These are phyloP conservation scores for Candida glaebosa DNA, from an alignment of 805 yeast species.

Conservation along the genomic window DNA sequence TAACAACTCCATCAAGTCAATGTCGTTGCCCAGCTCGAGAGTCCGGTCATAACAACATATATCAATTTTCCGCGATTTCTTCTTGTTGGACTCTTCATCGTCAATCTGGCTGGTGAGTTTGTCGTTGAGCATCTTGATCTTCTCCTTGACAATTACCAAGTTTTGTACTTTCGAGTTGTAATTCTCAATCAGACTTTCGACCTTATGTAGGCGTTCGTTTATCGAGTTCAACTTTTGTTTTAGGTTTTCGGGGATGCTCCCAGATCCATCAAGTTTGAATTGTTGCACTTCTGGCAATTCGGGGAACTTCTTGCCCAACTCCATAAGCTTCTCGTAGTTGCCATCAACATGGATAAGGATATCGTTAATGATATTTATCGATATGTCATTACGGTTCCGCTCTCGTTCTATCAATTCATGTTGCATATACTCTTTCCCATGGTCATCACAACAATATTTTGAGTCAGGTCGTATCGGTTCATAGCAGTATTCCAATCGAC, in stretches of 20 bases:
- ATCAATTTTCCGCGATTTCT: conserved; percentile 38
- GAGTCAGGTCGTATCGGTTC: conserved; percentile 49
- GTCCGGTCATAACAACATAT: conserved; percentile 51
- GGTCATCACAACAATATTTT: conserved; percentile 73
- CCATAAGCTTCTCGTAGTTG: conserved; percentile 17
- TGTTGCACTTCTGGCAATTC: conserved; percentile 30
- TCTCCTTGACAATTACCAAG: conserved; percentile 32
- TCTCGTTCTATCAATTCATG: conserved; percentile 16
- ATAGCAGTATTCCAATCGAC: conserved; percentile 58
- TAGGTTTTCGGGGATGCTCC: conserved; percentile 9
- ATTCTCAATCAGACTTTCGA: conserved; percentile 11
- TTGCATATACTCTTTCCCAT: conserved; percentile 52
- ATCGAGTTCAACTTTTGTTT: conserved; percentile 9
- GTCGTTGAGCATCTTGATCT: conserved; percentile 37
- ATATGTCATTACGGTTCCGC: conserved; percentile 10
- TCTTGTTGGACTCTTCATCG: conserved; percentile 9
- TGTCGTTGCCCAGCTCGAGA: conserved; percentile 10
- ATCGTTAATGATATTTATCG: conserved; percentile 19
- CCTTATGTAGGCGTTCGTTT: conserved; percentile 13
- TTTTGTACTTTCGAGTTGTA: conserved; percentile 16
- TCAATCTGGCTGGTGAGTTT: conserved; percentile 14
- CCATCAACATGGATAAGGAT: conserved; percentile 20
- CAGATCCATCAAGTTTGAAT: conserved; percentile 14
- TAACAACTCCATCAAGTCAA: neutral
- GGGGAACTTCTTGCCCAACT: conserved; percentile 41